Percentiles rank a stretch among this genome's conserved stretches.
Evolutionary conservation across 495 filamentous ascomycete species (phyloP).

Genomic region (Penicillium crystallinum): DNA sequence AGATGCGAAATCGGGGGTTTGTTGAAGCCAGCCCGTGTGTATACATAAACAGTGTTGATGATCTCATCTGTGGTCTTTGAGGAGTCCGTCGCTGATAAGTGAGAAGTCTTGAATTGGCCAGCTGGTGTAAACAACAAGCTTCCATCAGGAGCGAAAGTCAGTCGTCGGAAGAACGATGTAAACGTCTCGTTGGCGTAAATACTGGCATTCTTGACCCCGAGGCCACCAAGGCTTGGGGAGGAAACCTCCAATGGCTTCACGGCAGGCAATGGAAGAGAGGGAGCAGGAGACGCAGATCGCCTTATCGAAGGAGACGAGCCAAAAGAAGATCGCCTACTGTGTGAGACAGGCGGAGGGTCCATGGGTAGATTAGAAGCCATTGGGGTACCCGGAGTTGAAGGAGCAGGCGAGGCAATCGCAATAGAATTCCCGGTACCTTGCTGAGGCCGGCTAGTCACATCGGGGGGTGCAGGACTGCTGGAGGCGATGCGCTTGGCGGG

Average conservation of each 20-base stretch:
- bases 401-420: conserved; percentile 71
- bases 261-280: conserved; percentile 88
- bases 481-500: conserved; percentile 85
- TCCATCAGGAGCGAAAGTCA: conserved; percentile 93
- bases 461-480: conserved; percentile 87
- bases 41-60: conserved; percentile 97
- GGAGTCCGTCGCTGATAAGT: conserved; percentile 60
- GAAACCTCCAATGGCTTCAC: conserved; percentile 94
- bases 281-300: conserved; percentile 90
- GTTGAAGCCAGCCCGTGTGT: conserved; percentile 93
- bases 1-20: conserved; percentile 97
- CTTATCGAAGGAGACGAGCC: conserved; percentile 81
- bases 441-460: conserved; percentile 54
- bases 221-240: conserved; percentile 57
- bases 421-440: conserved; percentile 54
- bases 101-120: conserved; percentile 85
- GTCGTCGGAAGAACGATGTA: conserved; percentile 91
- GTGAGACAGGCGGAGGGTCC: conserved; percentile 90
- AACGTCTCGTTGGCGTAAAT: conserved; percentile 97
- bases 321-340: conserved; percentile 91
- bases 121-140: conserved; percentile 94
- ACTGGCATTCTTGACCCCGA: conserved; percentile 75
- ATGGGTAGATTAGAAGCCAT: conserved; percentile 86
- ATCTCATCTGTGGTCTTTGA: conserved; percentile 74
- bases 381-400: conserved; percentile 93